Percentiles rank a stretch among this genome's conserved stretches.
phyloP scores from a whole-genome alignment of 768 basidiomycete species.

The Pulveroboletus frians region DNA sequence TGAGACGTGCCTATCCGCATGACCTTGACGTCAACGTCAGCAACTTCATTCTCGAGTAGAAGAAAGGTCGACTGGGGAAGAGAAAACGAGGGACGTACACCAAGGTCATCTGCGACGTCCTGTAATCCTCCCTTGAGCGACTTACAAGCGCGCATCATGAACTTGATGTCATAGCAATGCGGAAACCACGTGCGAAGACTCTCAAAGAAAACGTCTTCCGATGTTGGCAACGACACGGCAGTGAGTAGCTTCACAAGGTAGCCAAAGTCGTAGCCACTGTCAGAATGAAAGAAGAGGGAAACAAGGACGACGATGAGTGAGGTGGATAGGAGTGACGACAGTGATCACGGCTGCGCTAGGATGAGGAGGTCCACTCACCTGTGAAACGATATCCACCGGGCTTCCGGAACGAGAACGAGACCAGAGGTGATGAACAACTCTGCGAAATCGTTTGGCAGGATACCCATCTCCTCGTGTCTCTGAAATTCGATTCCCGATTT shows the following conservation, averaged over 20 bases:
- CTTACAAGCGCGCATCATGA: slow-evolving; percentile 86
- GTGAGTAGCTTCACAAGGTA: slow-evolving; percentile 95
- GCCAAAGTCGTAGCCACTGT: slow-evolving; percentile 97
- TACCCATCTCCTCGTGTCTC: slow-evolving; percentile 88
- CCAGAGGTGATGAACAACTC: slow-evolving; percentile 97
- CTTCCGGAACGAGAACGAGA: slow-evolving; percentile 80
- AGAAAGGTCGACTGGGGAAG: background rate
- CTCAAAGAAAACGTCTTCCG: slow-evolving; percentile 88
- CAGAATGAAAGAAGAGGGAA: background rate
- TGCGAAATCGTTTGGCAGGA: slow-evolving; percentile 89
- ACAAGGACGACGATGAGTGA: background rate
- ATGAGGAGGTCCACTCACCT: slow-evolving; percentile 50
- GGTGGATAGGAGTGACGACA: background rate
- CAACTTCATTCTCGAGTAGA: background rate
- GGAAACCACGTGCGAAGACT: slow-evolving; percentile 91
- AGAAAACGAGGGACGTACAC: slow-evolving; percentile 50
- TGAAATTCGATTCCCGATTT: slow-evolving; percentile 96
- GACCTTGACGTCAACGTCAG: slow-evolving; percentile 40
- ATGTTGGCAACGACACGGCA: slow-evolving; percentile 76
- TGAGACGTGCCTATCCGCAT: slow-evolving; percentile 86
- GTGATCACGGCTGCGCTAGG: background rate
- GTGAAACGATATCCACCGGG: slow-evolving; percentile 97
- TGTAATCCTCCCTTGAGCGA: slow-evolving; percentile 82
- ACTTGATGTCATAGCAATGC: slow-evolving; percentile 95
- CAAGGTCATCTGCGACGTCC: slow-evolving; percentile 93